A percentile compares a stretch with the other conserved stretches of the same genome.
These are phyloP conservation scores for Ceratocystis papillata DNA, from an alignment of 2,329 filamentous ascomycete species.

Conservation along the genomic window DNA sequence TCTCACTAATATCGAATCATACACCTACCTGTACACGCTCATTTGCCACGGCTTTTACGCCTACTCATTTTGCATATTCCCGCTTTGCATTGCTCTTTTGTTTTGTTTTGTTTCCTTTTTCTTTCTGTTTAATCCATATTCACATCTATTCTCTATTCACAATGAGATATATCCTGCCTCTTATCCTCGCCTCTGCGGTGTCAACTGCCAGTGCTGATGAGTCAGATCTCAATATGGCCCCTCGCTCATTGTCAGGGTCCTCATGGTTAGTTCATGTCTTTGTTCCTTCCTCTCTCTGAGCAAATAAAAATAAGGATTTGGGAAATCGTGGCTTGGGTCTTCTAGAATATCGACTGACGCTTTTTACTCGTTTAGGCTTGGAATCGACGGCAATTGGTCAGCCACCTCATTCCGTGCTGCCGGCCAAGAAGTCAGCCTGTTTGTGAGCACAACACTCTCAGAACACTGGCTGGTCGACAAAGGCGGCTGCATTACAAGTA, in stretches of 20 bases:
- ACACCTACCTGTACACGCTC: neutral
- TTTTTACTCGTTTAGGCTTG: slow-evolving; percentile 38
- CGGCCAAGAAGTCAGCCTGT: slow-evolving; percentile 33
- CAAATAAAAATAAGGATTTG: too few species aligned
- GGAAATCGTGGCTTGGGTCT: neutral
- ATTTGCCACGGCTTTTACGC: neutral
- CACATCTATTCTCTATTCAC: neutral
- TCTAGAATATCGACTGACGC: neutral
- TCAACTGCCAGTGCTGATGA: slow-evolving; percentile 7
- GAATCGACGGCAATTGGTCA: slow-evolving; percentile 62
- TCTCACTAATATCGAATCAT: slow-evolving; percentile 12
- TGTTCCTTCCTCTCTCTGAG: too few species aligned
- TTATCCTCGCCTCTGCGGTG: slow-evolving; percentile 13
- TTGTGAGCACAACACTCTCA: slow-evolving; percentile 56
- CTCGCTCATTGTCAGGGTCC: slow-evolving; percentile 21
- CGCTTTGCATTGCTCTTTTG: slow-evolving; percentile 9
- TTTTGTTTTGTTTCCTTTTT: neutral
- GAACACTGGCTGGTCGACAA: slow-evolving; percentile 59
- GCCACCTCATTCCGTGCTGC: slow-evolving; percentile 52
- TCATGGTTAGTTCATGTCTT: slow-evolving; percentile 17
- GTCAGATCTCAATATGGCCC: slow-evolving; percentile 1
- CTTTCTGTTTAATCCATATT: neutral
- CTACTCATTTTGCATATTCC: neutral
- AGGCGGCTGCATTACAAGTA: slow-evolving; percentile 44
- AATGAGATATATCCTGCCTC: slow-evolving; percentile 13